Evolutionary conservation across 2,329 filamentous ascomycete species (phyloP).

Genomic region (Diplodia corticola): DNA sequence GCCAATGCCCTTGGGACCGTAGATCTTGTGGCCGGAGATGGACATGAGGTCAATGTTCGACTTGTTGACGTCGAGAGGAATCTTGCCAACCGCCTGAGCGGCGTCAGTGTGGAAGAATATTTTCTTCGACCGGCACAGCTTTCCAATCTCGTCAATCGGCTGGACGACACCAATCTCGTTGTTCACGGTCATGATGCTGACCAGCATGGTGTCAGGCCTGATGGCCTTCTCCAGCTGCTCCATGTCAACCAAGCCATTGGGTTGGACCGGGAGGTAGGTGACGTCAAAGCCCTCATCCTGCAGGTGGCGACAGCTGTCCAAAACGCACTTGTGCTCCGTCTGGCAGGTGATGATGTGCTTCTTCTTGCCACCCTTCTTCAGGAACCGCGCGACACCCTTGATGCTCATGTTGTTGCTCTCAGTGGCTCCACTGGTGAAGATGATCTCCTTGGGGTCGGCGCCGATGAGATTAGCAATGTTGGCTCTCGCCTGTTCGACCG

Average conservation of each 20-base stretch:
- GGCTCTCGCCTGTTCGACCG: slow-evolving; percentile 80
- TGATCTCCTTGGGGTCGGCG: slow-evolving; percentile 95
- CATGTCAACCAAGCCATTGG: slow-evolving; percentile 81
- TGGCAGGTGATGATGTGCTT: slow-evolving; percentile 97
- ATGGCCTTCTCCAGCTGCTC: slow-evolving; percentile 85
- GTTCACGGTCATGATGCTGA: slow-evolving; percentile 99
- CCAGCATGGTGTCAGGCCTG: slow-evolving; percentile 83
- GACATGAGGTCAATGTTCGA: slow-evolving; percentile 99
- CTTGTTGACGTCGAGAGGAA: slow-evolving; percentile 91
- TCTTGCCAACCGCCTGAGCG: slow-evolving; percentile 98
- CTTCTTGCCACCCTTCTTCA: slow-evolving; percentile 91
- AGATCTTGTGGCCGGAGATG: slow-evolving; percentile 98
- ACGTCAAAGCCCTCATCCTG: slow-evolving; percentile 96
- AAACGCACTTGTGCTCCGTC: slow-evolving; percentile 98
- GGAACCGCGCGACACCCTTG: slow-evolving; percentile 96
- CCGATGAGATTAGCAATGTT: slow-evolving; percentile 86
- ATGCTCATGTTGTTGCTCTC: slow-evolving; percentile 99
- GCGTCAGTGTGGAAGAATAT: slow-evolving; percentile 98
- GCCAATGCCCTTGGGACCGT: slow-evolving; percentile 94
- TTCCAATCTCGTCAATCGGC: slow-evolving; percentile 89
- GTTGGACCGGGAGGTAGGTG: slow-evolving; percentile 92
- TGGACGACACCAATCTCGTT: slow-evolving; percentile 99
- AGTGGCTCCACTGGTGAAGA: slow-evolving; percentile 96
- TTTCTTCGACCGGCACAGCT: slow-evolving; percentile 86
- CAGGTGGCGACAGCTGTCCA: slow-evolving; percentile 94